Evolutionary conservation across 2,329 filamentous ascomycete genomes (phyloP).

Genomic region (Pseudovirgaria hyperparasitica): DNA sequence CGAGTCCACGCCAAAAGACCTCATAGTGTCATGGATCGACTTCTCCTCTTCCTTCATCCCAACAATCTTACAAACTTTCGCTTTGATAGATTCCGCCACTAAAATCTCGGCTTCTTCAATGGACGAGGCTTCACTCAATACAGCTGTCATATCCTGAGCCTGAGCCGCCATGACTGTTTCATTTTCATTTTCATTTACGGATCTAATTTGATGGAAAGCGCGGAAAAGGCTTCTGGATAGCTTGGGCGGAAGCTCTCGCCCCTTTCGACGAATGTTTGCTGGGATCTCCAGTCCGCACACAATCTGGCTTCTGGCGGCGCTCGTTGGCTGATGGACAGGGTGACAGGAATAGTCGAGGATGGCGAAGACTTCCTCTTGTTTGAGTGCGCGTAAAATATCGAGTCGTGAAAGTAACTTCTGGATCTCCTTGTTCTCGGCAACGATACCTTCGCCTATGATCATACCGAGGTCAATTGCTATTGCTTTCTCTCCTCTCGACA

Average conservation of each 20-base stretch:
- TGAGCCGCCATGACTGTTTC: too few species aligned
- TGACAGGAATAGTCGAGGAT: conserved; percentile 1
- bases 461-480: conserved; percentile 5
- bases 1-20: conserved; percentile 2
- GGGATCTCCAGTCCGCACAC: conserved; percentile 1
- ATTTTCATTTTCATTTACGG: too few species aligned
- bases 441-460: conserved; percentile 2
- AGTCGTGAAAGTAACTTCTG: neutral
- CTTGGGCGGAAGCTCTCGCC: too few species aligned
- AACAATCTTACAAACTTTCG: too few species aligned
- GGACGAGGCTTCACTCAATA: too few species aligned
- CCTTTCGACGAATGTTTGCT: neutral
- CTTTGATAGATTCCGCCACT: too few species aligned
- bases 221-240: too few species aligned
- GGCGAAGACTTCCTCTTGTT: conserved; percentile 2
- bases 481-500: conserved; percentile 7
- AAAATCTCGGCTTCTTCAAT: too few species aligned
- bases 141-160: too few species aligned
- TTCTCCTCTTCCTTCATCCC: neutral
- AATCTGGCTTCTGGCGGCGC: neutral
- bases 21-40: neutral
- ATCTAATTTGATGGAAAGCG: too few species aligned
- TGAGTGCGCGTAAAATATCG: conserved; percentile 1
- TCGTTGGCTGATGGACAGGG: neutral
- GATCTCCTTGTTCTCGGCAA: conserved; percentile 2